These are phyloP conservation scores for Penicillium verhagenii DNA, from an alignment of 495 filamentous ascomycete species.

Conservation along the genomic window DNA sequence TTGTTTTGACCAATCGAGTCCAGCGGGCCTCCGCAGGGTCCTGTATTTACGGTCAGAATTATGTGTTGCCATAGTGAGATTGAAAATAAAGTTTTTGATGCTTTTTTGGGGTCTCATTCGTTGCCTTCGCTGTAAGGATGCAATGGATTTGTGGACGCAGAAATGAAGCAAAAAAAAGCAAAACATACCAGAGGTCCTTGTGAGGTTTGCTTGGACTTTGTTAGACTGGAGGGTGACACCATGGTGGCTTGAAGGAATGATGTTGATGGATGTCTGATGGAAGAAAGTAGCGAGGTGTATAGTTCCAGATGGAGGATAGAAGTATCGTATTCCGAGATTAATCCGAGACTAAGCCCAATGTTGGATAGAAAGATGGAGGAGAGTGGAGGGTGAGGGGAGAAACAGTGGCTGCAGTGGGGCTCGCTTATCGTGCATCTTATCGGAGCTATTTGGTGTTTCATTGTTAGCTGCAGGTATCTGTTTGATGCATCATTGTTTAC, in stretches of 20 bases:
- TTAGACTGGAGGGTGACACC: not conserved
- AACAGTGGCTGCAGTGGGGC: not conserved
- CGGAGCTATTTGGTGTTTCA: not conserved
- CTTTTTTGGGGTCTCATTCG: not conserved
- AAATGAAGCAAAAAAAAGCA: not conserved
- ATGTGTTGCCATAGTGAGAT: not conserved
- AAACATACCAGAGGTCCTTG: slow-evolving; percentile 7
- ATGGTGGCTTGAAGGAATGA: not conserved
- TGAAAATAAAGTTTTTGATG: not conserved
- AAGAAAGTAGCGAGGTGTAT: not conserved
- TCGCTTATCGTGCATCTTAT: not conserved
- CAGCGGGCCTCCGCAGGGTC: slow-evolving; percentile 64
- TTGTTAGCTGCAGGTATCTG: not conserved
- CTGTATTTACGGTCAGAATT: slow-evolving; percentile 23
- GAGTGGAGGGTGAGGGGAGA: not conserved
- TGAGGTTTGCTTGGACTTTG: not conserved
- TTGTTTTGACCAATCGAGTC: slow-evolving; percentile 69
- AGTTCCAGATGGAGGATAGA: not conserved
- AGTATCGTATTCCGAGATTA: not conserved
- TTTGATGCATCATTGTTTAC: not conserved
- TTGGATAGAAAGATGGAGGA: slow-evolving; percentile 21
- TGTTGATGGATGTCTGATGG: not conserved
- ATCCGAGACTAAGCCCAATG: not conserved
- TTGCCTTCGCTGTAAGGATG: not conserved
- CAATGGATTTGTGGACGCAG: not conserved